phyloP scores from a whole-genome alignment of 148 eudicot species.

The Camellia japonica region DNA sequence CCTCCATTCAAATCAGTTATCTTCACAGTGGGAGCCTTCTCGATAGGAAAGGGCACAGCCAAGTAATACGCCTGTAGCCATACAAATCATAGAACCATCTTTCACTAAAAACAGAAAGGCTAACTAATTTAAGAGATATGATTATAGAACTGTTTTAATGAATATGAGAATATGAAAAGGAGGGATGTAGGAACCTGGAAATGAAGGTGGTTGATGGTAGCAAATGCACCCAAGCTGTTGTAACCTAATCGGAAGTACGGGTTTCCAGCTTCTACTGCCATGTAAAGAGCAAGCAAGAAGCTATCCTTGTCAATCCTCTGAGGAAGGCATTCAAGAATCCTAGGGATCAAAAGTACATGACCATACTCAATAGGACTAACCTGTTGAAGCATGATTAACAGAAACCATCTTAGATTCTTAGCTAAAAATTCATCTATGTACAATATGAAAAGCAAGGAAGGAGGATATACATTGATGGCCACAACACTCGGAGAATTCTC shows the following conservation, averaged over 20 bases:
- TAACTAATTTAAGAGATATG: neutral
- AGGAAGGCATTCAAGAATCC: constrained; percentile 72
- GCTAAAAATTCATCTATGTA: neutral
- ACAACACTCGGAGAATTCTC: constrained; percentile 72
- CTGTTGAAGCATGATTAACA: constrained; percentile 33
- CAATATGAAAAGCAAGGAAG: neutral
- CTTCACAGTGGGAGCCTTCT: constrained; percentile 67
- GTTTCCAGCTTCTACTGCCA: constrained; percentile 78
- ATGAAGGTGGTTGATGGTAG: constrained; percentile 95
- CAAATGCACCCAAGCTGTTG: constrained; percentile 97
- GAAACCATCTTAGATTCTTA: constrained; percentile 7
- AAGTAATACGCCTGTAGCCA: constrained; percentile 74
- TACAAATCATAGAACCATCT: neutral
- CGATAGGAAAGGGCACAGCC: constrained; percentile 72
- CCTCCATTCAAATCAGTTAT: constrained; percentile 38
- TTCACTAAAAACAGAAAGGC: neutral
- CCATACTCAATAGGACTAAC: constrained; percentile 98
- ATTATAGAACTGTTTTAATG: neutral
- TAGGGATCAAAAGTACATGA: constrained; percentile 91
- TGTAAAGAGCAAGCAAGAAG: constrained; percentile 77
- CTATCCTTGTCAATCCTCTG: constrained; percentile 81
- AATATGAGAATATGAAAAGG: neutral
- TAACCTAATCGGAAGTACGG: constrained; percentile 90
- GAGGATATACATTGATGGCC: constrained; percentile 72
- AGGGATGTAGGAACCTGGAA: constrained; percentile 57